phyloP scores from a whole-genome alignment of 371 early-diverging fungal genomes.

The Neoconidiobolus thromboides region DNA sequence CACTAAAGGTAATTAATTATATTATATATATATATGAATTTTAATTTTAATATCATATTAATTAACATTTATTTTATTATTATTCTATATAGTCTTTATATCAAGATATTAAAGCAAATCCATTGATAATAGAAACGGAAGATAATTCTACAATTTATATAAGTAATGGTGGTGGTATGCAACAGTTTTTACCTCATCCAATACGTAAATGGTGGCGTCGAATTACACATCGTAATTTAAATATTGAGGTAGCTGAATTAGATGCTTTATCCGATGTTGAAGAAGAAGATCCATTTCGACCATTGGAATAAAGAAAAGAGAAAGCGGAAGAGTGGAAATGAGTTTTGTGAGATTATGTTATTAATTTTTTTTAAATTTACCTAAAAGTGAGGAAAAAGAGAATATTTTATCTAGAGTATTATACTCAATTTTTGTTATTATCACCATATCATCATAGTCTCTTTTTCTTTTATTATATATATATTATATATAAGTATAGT shows the following conservation, averaged over 20 bases:
- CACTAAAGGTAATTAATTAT: not conserved
- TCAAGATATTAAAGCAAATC: not conserved
- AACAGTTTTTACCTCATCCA: not conserved
- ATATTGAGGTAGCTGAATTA: not conserved
- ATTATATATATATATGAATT: not conserved
- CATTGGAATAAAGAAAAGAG: not conserved
- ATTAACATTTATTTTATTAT: not conserved
- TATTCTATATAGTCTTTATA: not conserved
- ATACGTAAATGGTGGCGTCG: not conserved
- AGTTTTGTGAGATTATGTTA: too few relatives aligned
- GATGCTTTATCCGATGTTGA: not conserved
- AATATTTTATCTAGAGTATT: too few relatives aligned
- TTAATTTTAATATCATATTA: not conserved
- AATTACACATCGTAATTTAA: not conserved
- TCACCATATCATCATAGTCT: too few relatives aligned
- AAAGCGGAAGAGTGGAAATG: too few relatives aligned
- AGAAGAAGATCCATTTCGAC: not conserved
- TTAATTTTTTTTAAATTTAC: too few relatives aligned
- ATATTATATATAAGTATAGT: too few relatives aligned
- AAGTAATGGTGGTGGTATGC: not conserved
- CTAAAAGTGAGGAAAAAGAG: too few relatives aligned
- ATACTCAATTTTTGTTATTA: too few relatives aligned
- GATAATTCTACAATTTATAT: too few relatives aligned
- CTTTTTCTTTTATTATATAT: too few relatives aligned
- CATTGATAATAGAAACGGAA: not conserved